Evolutionary conservation across 2,329 filamentous ascomycete species (phyloP).

Genomic region (Aureobasidium mangrovei): DNA sequence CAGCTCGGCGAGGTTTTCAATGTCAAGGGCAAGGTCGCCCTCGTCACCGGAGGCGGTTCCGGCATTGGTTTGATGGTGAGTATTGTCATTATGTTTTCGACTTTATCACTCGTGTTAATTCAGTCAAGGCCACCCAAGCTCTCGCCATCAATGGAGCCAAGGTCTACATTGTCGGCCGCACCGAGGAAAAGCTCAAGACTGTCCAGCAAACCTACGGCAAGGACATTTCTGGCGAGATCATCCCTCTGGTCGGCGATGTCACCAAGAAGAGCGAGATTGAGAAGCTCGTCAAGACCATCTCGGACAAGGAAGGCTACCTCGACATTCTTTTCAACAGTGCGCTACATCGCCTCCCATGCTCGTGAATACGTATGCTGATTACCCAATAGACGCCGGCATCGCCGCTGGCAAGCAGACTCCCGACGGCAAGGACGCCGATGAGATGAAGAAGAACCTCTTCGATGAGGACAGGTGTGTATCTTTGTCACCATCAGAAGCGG

Average conservation of each 20-base stretch:
- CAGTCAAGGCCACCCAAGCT: conserved; percentile 27
- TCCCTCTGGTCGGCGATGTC: conserved; percentile 37
- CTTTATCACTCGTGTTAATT: background rate
- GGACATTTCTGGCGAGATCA: conserved; percentile 37
- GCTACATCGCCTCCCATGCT: conserved; percentile 33
- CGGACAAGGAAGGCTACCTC: conserved; percentile 36
- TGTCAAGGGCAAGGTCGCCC: conserved; percentile 32
- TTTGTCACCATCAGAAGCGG: conserved; percentile 41
- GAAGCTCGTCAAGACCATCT: conserved; percentile 34
- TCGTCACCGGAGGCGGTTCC: conserved; percentile 39
- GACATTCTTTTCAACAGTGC: conserved; percentile 28
- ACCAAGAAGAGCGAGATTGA: conserved; percentile 36
- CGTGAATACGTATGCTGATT: conserved; percentile 28
- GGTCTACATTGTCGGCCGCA: conserved; percentile 42
- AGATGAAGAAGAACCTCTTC: conserved; percentile 11
- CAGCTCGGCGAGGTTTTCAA: conserved; percentile 27
- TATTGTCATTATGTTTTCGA: background rate
- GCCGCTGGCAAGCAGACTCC: conserved; percentile 26
- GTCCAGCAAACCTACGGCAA: conserved; percentile 37
- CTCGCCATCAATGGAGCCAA: conserved; percentile 29
- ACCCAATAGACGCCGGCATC: conserved; percentile 2
- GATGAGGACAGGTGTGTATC: background rate
- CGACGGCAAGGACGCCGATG: conserved; percentile 30
- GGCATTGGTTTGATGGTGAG: conserved; percentile 38
- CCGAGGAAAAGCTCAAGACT: conserved; percentile 39